These are phyloP conservation scores for Posidonia oceanica DNA, from an alignment of 116 monocot species.

Conservation along the genomic window DNA sequence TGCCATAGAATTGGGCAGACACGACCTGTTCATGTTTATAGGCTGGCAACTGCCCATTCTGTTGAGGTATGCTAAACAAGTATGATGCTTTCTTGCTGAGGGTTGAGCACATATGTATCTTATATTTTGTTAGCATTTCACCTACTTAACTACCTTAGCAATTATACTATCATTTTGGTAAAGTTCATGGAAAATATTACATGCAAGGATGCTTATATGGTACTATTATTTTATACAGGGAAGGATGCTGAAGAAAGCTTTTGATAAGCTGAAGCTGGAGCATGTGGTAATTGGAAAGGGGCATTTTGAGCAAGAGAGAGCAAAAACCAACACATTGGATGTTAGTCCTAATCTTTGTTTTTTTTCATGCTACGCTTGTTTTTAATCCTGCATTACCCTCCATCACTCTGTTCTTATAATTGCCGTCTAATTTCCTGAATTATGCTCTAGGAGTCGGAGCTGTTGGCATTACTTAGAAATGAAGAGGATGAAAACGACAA, in stretches of 20 bases:
- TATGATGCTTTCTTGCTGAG: no score
- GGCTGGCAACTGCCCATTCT: slow-evolving; percentile 82
- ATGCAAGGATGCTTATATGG: neutral
- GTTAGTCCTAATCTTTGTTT: slow-evolving; percentile 16
- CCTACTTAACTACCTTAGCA: no score
- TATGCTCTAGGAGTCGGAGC: slow-evolving; percentile 50
- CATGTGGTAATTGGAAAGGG: slow-evolving; percentile 94
- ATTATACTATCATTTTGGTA: neutral
- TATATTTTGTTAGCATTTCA: no score
- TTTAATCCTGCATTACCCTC: neutral
- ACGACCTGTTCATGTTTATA: slow-evolving; percentile 79
- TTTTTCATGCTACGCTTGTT: neutral
- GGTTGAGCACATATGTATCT: no score
- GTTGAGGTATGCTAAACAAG: slow-evolving; percentile 49
- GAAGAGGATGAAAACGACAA: slow-evolving; percentile 73
- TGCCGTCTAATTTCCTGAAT: neutral
- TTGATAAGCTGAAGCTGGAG: slow-evolving; percentile 80
- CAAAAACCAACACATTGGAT: slow-evolving; percentile 46
- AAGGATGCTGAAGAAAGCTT: slow-evolving; percentile 75
- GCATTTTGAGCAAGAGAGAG: slow-evolving; percentile 73
- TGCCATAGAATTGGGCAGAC: slow-evolving; percentile 99
- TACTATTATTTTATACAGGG: slow-evolving; percentile 28
- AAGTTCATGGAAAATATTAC: neutral
- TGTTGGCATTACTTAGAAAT: slow-evolving; percentile 52
- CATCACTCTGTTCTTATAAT: no score